Base-by-base conservation (phyloP, 257 asterid genomes). In the Solanum ossicruentum region DNA sequence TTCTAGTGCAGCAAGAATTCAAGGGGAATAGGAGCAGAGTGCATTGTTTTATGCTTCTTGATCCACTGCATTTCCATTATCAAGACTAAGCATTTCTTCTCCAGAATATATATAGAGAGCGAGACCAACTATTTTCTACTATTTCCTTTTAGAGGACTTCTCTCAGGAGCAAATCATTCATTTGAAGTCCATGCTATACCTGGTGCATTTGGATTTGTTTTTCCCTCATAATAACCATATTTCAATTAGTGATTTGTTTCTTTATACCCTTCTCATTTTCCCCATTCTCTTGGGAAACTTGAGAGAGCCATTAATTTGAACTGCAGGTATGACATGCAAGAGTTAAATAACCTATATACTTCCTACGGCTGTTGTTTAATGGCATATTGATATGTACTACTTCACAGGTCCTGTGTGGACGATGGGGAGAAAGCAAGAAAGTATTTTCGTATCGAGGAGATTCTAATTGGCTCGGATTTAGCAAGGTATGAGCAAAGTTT, bases 381-480 rank as follows among this genome's bases (percentile, higher is more conserved):
- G 10, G 18, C 15, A 69, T 2, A 52, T 52, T 63, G 83, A 81
- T 45, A 65, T 57, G 55, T 47, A 69, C 69, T 49, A 85, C 75
- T 86, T 75, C 87, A 88, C 94, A 96, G 98, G 92, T 96, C 72
- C 72, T 92, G 5, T 93, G 98, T 84, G 98, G 98, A 82, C 86
- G 84, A 52, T 96, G 99, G 99, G 88, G 81, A 84, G 93, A 92
- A 56, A 80, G 91, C 87, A 84, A 87, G 86, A 96, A 90, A 85
- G 89, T 89, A 7, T 93, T 95, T 88, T 93, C 98, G 0, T 95
- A 93, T 85, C 89, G 98, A 89, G 99, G 99, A 67, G 98, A 96
- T 90, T 95, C 99, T 47, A 95, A 96, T 89, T 96, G 99, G 98
- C 99, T 96, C 60, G 98, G 99, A 65, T 96, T 96, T 88, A 90